A percentile compares a stretch with the other conserved stretches of the same genome.
These are phyloP conservation scores for Triticum dicoccoides DNA, from an alignment of 176 grass and related monocot genomes.

Conservation along the genomic window DNA sequence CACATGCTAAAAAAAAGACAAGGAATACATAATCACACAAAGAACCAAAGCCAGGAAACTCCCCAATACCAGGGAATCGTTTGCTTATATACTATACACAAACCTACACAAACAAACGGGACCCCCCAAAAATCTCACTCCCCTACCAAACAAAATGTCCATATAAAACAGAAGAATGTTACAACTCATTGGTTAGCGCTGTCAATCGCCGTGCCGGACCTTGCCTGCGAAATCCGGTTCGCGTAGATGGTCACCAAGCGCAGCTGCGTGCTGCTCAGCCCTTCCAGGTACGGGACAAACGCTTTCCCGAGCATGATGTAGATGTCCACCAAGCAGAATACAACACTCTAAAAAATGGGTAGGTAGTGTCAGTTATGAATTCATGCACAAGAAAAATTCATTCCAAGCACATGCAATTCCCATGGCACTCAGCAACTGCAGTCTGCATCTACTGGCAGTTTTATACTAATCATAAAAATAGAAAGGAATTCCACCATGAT, in stretches of 20 bases:
- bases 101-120: slow-evolving; percentile 56
- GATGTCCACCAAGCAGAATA: slow-evolving; percentile 98
- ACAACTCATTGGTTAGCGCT: slow-evolving; percentile 52
- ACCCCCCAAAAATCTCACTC: slow-evolving; percentile 22
- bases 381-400: neutral
- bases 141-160: slow-evolving; percentile 46
- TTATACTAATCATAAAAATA: neutral
- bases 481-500: neutral
- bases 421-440: neutral
- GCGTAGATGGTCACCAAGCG: slow-evolving; percentile 92
- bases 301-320: slow-evolving; percentile 93
- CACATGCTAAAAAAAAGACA: slow-evolving; percentile 1
- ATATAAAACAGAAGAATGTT: slow-evolving; percentile 42
- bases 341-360: slow-evolving; percentile 57
- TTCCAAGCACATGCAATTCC: neutral
- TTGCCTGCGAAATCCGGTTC: slow-evolving; percentile 86
- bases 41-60: slow-evolving; percentile 12
- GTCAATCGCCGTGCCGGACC: slow-evolving; percentile 54
- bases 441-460: too few species aligned
- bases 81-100: slow-evolving; percentile 66
- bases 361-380: slow-evolving; percentile 14
- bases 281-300: slow-evolving; percentile 82
- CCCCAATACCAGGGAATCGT: neutral
- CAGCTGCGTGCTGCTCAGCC: slow-evolving; percentile 87
- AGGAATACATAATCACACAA: slow-evolving; percentile 45